Evolutionary conservation across 768 basidiomycete genomes (phyloP).

Genomic region (Amanita pallidorosea): DNA sequence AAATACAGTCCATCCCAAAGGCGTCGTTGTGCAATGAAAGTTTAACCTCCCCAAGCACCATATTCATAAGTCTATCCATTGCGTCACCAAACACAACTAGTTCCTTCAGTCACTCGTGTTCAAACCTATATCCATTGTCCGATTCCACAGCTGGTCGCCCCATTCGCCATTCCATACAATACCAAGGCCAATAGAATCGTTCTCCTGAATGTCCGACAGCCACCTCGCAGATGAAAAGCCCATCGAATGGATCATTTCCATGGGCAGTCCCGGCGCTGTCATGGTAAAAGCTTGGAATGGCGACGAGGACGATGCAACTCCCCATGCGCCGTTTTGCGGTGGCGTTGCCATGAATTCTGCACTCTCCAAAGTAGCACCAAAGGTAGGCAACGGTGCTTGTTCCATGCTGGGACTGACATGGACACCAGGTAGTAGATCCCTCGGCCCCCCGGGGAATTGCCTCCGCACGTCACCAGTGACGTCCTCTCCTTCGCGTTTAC

Average conservation of each 20-base stretch:
- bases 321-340: not conserved
- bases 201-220: not conserved
- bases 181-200: slow-evolving; percentile 5
- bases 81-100: not conserved
- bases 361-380: not conserved
- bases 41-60: not conserved
- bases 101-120: not conserved
- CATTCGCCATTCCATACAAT: slow-evolving; percentile 10
- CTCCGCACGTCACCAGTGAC: not conserved
- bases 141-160: slow-evolving; percentile 7
- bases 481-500: slow-evolving; percentile 10
- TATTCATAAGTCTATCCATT: not conserved
- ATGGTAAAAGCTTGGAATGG: not conserved
- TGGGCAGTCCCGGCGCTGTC: not conserved
- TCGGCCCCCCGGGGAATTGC: not conserved
- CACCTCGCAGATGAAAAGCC: slow-evolving; percentile 2
- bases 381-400: not conserved
- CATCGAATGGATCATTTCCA: slow-evolving; percentile 6
- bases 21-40: not conserved
- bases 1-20: not conserved
- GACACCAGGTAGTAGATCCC: not conserved
- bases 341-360: not conserved
- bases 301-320: not conserved
- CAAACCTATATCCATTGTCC: not conserved
- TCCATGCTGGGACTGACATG: not conserved